Percentiles rank a stretch among this genome's conserved stretches.
phyloP scores from a whole-genome alignment of 148 eudicot species.

The Polygonum maritimum region DNA sequence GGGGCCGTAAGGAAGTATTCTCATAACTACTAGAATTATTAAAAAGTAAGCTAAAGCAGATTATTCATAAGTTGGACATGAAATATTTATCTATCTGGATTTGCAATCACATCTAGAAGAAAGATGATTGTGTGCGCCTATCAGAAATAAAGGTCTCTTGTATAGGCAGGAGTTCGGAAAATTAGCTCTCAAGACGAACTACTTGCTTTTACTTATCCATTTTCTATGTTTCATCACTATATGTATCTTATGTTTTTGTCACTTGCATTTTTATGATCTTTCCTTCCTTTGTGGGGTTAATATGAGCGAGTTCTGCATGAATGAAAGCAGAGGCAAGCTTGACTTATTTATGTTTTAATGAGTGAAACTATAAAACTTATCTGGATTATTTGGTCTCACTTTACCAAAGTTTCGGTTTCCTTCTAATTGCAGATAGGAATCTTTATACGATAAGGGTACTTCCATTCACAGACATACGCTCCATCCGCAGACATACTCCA shows the following conservation, averaged over 20 bases:
- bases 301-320: background rate
- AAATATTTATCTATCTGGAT: background rate
- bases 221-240: background rate
- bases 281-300: background rate
- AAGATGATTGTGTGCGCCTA: background rate
- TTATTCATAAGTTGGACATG: background rate
- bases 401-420: background rate
- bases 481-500: conserved; percentile 84
- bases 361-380: conserved; percentile 5
- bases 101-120: background rate
- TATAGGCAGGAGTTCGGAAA: background rate
- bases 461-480: conserved; percentile 70
- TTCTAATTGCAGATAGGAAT: conserved; percentile 56
- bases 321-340: background rate
- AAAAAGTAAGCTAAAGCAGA: background rate
- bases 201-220: background rate
- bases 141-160: background rate
- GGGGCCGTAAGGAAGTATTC: background rate
- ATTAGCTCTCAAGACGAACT: background rate
- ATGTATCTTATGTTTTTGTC: background rate
- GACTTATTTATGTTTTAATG: background rate
- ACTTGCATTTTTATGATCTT: background rate
- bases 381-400: background rate
- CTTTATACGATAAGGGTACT: conserved; percentile 82
- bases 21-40: background rate